Percentiles rank a stretch among this genome's conserved stretches.
Conservation (phyloP, 2,329 filamentous ascomycete genomes). For the Sphaerostilbella broomeana region DNA sequence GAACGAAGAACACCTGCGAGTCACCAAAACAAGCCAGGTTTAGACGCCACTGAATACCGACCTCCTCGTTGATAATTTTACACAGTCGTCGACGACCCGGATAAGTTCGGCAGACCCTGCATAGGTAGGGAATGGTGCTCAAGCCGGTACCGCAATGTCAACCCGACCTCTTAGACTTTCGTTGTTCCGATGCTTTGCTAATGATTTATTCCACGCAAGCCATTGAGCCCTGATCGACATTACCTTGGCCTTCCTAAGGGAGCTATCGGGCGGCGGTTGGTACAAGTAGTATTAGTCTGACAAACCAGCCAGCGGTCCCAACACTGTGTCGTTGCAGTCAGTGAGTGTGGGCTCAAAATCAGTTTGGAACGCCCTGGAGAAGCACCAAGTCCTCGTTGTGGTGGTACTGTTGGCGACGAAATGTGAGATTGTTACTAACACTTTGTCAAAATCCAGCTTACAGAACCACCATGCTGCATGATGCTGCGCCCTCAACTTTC, state of each 20-base stretch:
- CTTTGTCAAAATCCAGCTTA: no score
- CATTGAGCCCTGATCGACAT: constrained; percentile 7
- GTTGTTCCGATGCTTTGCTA: not conserved
- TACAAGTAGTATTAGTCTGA: no score
- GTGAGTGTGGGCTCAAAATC: no score
- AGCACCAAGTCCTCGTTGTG: no score
- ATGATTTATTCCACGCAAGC: not conserved
- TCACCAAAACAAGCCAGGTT: constrained; percentile 12
- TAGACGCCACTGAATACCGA: constrained; percentile 2
- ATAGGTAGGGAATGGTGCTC: constrained; percentile 5
- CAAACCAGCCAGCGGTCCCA: no score
- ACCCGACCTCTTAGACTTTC: not conserved
- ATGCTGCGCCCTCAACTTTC: constrained; percentile 7
- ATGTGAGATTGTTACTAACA: no score
- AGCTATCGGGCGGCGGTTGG: constrained; percentile 10
- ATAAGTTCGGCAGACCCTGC: constrained; percentile 6
- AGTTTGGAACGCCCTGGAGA: no score
- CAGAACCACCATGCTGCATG: no score
- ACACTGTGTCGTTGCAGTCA: no score
- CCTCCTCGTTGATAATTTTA: not conserved
- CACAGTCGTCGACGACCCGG: not conserved
- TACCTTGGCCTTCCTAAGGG: constrained; percentile 4
- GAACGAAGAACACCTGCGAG: constrained; percentile 16
- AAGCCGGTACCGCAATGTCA: constrained; percentile 5
- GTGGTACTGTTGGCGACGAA: no score